Percentiles rank a stretch among this genome's conserved stretches.
phyloP scores from a whole-genome alignment of 176 grass and related monocot genomes.

The Lolium rigidum region DNA sequence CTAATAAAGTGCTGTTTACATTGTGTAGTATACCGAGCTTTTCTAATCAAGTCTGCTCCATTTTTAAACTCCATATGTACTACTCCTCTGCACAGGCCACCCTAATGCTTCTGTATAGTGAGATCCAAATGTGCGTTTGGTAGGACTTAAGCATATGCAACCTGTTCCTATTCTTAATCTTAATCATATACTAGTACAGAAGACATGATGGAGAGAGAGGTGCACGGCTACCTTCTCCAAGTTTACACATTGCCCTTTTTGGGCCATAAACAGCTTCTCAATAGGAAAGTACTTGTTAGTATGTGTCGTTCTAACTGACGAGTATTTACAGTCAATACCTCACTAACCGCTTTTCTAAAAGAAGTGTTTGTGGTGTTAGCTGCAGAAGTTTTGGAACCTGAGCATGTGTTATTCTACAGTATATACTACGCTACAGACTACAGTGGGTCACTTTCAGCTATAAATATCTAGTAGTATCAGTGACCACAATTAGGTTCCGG shows the following conservation, averaged over 20 bases:
- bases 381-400: background rate
- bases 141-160: background rate
- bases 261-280: background rate
- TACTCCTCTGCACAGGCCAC: background rate
- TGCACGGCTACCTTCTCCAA: background rate
- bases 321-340: background rate
- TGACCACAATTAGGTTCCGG: constrained; percentile 24
- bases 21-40: background rate
- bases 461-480: background rate
- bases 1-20: background rate
- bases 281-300: background rate
- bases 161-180: no score
- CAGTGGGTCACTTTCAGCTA: constrained; percentile 20
- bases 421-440: background rate
- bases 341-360: background rate
- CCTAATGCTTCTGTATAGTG: background rate
- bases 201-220: no score
- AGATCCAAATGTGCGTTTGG: background rate
- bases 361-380: background rate
- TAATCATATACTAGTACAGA: no score
- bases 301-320: background rate
- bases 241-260: background rate
- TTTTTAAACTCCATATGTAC: background rate
- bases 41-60: background rate
- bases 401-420: background rate